Conservation (phyloP, 2,329 filamentous ascomycete genomes). For the Colletotrichum theobromicola region DNA sequence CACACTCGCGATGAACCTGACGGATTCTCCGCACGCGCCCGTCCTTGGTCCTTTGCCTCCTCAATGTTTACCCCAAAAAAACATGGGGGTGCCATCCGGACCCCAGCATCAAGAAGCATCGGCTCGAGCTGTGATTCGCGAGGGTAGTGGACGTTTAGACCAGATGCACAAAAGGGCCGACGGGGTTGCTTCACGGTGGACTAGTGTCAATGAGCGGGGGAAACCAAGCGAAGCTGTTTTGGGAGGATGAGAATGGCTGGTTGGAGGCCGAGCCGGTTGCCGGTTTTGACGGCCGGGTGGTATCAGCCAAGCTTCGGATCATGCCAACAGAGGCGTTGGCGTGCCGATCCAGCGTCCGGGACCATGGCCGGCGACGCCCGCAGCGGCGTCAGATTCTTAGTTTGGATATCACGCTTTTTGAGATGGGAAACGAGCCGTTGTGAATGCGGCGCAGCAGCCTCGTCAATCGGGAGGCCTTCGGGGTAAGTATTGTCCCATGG, state of each 20-base stretch:
- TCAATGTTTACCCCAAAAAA: background rate
- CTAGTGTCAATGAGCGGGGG: background rate
- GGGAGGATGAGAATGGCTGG: background rate
- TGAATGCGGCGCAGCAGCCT: background rate
- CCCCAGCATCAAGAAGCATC: background rate
- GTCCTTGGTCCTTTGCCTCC: background rate
- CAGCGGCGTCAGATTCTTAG: background rate
- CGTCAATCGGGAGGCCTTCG: background rate
- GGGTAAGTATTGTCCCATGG: background rate
- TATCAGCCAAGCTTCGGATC: slow-evolving; percentile 10
- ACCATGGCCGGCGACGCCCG: background rate
- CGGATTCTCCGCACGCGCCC: background rate
- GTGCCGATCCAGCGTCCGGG: background rate
- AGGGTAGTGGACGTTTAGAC: background rate
- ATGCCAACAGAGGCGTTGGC: background rate
- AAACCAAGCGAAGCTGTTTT: background rate
- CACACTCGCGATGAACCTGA: slow-evolving; percentile 1
- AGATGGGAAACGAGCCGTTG: background rate
- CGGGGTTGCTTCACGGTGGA: background rate
- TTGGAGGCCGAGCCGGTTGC: background rate
- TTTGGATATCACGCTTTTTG: background rate
- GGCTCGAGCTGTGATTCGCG: background rate
- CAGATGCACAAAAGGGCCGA: background rate
- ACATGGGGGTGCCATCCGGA: background rate
- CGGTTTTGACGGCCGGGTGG: background rate